These are phyloP conservation scores for Spinellus fusiger DNA, from an alignment of 192 early-diverging fungal genomes.

Conservation along the genomic window DNA sequence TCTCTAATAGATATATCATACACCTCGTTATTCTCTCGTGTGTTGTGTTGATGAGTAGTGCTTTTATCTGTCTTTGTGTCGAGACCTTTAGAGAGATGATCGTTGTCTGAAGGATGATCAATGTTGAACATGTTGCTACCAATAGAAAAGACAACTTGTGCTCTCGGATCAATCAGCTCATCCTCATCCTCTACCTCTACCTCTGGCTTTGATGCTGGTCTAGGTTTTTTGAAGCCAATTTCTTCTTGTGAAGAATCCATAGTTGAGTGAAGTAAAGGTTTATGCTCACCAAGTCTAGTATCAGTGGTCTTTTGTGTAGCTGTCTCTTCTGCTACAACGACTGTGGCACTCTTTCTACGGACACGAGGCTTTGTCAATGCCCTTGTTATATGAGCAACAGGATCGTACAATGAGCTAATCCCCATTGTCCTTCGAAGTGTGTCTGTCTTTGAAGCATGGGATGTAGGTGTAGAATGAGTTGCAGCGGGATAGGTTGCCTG, in stretches of 20 bases:
- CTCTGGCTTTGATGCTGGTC: background rate
- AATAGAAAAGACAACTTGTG: constrained; percentile 32
- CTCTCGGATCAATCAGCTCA: constrained; percentile 26
- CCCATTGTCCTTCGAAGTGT: background rate
- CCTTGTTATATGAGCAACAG: background rate
- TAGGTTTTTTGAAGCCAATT: background rate
- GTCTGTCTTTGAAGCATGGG: background rate
- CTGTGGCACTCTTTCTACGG: background rate
- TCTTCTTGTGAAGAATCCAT: background rate
- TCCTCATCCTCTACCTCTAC: constrained; percentile 12
- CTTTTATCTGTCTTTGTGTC: background rate
- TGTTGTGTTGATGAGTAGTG: background rate
- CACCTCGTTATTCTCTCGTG: background rate
- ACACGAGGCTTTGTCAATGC: background rate
- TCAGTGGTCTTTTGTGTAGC: background rate
- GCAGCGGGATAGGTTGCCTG: background rate
- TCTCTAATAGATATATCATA: constrained; percentile 13
- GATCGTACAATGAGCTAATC: background rate
- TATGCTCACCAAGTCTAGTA: too few species aligned
- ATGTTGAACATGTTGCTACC: constrained; percentile 39
- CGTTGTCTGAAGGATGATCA: constrained; percentile 1
- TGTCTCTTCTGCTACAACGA: background rate
- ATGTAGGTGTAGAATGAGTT: constrained; percentile 1
- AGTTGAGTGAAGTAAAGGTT: too few species aligned
- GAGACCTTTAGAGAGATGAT: background rate